Evolutionary conservation across 805 yeast species (phyloP).

Genomic region (Starmerella apicola): DNA sequence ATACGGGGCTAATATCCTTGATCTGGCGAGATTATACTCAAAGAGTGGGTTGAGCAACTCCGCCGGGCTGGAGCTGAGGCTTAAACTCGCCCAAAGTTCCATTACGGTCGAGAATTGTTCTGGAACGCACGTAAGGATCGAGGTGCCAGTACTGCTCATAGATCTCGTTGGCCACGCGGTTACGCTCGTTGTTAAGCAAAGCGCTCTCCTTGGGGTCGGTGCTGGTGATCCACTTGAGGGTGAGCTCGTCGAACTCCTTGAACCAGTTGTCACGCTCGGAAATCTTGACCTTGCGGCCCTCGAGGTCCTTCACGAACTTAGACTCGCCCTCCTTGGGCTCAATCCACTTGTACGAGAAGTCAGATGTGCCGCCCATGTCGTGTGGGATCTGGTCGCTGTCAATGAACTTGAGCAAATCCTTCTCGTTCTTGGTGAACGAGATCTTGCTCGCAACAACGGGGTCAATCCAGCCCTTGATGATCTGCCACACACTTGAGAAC

Average conservation of each 20-base stretch:
- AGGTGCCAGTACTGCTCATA: slow-evolving; percentile 51
- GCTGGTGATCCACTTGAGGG: slow-evolving; percentile 61
- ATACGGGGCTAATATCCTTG: too few species aligned
- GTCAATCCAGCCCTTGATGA: slow-evolving; percentile 86
- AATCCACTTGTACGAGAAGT: slow-evolving; percentile 44
- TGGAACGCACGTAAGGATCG: slow-evolving; percentile 74
- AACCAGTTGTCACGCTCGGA: slow-evolving; percentile 45
- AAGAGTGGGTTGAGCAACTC: slow-evolving; percentile 20
- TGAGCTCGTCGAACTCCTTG: slow-evolving; percentile 45
- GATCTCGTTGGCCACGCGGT: slow-evolving; percentile 41
- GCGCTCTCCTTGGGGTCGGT: slow-evolving; percentile 32
- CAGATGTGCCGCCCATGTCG: slow-evolving; percentile 63
- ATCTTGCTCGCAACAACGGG: slow-evolving; percentile 93
- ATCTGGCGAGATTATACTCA: background rate
- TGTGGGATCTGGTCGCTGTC: slow-evolving; percentile 49
- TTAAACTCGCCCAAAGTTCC: slow-evolving; percentile 41
- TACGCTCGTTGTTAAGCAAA: slow-evolving; percentile 37
- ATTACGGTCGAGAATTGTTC: slow-evolving; percentile 65
- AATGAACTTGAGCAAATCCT: slow-evolving; percentile 56
- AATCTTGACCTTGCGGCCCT: slow-evolving; percentile 34
- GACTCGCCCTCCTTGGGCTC: slow-evolving; percentile 53
- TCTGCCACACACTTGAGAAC: slow-evolving; percentile 86
- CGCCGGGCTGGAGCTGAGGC: slow-evolving; percentile 18
- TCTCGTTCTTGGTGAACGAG: slow-evolving; percentile 57
- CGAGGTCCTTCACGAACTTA: slow-evolving; percentile 34